A percentile compares a stretch with the other conserved stretches of the same genome.
These are phyloP conservation scores for Russula olivacea DNA, from an alignment of 768 basidiomycete genomes.

Conservation along the genomic window DNA sequence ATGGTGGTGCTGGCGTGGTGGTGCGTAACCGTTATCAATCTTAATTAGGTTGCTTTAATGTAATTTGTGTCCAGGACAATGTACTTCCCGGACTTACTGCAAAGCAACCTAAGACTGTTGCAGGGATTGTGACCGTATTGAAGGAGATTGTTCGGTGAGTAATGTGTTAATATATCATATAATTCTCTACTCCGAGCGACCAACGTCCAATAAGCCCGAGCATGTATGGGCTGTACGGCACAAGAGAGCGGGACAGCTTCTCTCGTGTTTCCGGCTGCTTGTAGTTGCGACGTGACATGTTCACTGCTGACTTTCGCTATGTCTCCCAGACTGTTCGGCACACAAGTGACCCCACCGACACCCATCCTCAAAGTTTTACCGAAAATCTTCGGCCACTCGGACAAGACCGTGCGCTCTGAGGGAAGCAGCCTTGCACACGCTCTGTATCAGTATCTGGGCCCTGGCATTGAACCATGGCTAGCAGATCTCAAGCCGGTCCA, in stretches of 20 bases:
- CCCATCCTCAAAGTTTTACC: conserved; percentile 82
- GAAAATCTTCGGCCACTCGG: conserved; percentile 91
- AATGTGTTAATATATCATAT: neutral
- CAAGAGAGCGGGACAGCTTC: neutral
- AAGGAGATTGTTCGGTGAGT: conserved; percentile 82
- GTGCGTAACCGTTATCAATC: conserved; percentile 48
- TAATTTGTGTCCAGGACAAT: conserved; percentile 38
- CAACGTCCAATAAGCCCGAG: neutral
- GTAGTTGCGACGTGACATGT: neutral
- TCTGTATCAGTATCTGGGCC: conserved; percentile 79
- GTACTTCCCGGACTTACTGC: conserved; percentile 79
- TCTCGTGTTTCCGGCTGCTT: neutral
- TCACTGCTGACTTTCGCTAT: neutral
- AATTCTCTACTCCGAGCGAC: neutral
- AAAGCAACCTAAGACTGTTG: conserved; percentile 93
- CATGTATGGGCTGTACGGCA: neutral
- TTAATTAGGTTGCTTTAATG: conserved; percentile 10
- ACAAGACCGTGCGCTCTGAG: conserved; percentile 93
- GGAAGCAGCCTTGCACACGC: conserved; percentile 68
- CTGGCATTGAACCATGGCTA: conserved; percentile 77
- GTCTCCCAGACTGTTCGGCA: conserved; percentile 65
- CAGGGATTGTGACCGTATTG: conserved; percentile 67
- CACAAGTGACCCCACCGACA: conserved; percentile 62
- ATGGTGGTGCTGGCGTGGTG: conserved; percentile 78
- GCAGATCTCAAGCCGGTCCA: conserved; percentile 94